Conservation (phyloP, 768 basidiomycete genomes). For the Lactarius vividus region DNA sequence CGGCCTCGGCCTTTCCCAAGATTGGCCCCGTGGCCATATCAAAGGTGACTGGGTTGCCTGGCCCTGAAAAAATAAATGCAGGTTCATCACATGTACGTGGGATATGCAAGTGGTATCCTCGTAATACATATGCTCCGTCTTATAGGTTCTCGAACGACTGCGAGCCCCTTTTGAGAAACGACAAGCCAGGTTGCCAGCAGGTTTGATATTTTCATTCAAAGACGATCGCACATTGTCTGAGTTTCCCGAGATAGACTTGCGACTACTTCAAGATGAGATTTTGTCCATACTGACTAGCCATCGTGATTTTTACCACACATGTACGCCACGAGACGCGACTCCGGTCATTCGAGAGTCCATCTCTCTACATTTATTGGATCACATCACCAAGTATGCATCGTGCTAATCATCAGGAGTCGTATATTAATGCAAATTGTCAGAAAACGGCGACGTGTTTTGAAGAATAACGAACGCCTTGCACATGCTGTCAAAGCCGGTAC, state of each 20-base stretch:
- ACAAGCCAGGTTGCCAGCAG: slow-evolving; percentile 52
- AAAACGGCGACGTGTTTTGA: slow-evolving; percentile 85
- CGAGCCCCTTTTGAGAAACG: slow-evolving; percentile 51
- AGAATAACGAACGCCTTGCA: slow-evolving; percentile 91
- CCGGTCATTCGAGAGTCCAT: slow-evolving; percentile 63
- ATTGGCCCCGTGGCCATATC: slow-evolving; percentile 57
- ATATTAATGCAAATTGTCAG: slow-evolving; percentile 40
- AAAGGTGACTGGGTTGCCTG: slow-evolving; percentile 41
- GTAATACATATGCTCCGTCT: not conserved
- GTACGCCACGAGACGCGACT: slow-evolving; percentile 62
- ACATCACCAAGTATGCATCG: slow-evolving; percentile 71
- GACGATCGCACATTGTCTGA: not conserved
- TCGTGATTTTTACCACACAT: slow-evolving; percentile 74
- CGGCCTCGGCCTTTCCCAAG: slow-evolving; percentile 49
- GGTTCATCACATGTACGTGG: slow-evolving; percentile 20
- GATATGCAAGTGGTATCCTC: not conserved
- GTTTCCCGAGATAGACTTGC: slow-evolving; percentile 40
- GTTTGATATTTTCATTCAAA: slow-evolving; percentile 37
- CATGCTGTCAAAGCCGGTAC: slow-evolving; percentile 57
- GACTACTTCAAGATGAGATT: slow-evolving; percentile 61
- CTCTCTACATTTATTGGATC: slow-evolving; percentile 81
- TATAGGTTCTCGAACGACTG: slow-evolving; percentile 57
- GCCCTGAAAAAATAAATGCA: slow-evolving; percentile 2
- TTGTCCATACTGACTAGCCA: slow-evolving; percentile 64
- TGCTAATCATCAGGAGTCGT: not conserved